phyloP scores from a whole-genome alignment of 1,284 basidiomycete species.

The Leccinum fallax region DNA sequence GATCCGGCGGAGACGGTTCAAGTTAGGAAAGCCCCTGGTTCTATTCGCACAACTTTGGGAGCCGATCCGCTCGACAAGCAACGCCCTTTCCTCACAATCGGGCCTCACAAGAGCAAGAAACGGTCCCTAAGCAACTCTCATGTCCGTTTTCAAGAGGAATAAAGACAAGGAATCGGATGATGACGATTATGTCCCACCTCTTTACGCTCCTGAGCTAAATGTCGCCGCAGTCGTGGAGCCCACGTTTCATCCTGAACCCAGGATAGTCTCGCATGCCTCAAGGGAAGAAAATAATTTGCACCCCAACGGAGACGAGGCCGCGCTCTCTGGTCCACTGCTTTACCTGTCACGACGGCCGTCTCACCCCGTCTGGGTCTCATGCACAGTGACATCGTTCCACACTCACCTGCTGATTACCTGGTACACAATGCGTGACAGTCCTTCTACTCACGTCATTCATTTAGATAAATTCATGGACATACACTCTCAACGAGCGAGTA shows the following conservation, averaged over 20 bases:
- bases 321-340: constrained; percentile 47
- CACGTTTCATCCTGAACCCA: constrained; percentile 5
- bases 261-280: neutral
- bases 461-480: constrained; percentile 61
- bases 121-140: constrained; percentile 65
- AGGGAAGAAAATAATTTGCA: constrained; percentile 1
- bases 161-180: constrained; percentile 39
- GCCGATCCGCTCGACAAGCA: constrained; percentile 10
- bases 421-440: constrained; percentile 45
- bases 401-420: constrained; percentile 52
- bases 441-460: constrained; percentile 48
- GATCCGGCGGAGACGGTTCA: constrained; percentile 10
- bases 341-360: constrained; percentile 46
- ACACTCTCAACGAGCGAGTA: constrained; percentile 52
- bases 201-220: constrained; percentile 10
- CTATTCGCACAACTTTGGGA: constrained; percentile 16
- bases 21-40: constrained; percentile 8
- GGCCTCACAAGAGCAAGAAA: constrained; percentile 40
- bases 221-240: neutral
- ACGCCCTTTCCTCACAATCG: constrained; percentile 17
- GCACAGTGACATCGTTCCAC: constrained; percentile 50
- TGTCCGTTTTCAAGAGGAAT: constrained; percentile 65
- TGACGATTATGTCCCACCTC: constrained; percentile 17
- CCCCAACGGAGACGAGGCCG: constrained; percentile 7
- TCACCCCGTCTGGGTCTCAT: constrained; percentile 48